Evolutionary conservation across 73 alveolate species (phyloP).

Genomic region (Diophrys appendiculata): DNA sequence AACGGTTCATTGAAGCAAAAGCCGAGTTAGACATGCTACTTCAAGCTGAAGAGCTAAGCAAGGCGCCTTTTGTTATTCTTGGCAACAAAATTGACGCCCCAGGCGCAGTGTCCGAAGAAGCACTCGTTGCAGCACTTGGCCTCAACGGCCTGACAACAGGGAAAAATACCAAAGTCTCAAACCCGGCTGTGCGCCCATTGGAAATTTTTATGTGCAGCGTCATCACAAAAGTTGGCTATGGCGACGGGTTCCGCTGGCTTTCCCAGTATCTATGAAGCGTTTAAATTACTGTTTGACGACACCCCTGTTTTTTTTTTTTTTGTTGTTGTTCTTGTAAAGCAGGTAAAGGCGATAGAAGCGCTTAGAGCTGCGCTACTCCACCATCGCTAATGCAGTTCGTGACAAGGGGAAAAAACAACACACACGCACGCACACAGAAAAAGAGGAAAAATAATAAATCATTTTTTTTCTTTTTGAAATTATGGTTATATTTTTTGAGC

Average conservation of each 20-base stretch:
- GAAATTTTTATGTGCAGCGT: slow-evolving; percentile 99
- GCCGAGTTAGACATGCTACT: slow-evolving; percentile 80
- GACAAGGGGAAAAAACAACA: too few relatives aligned
- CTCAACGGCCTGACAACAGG: slow-evolving; percentile 77
- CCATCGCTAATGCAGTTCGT: too few relatives aligned
- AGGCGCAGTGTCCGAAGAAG: slow-evolving; percentile 97
- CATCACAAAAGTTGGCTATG: slow-evolving; percentile 91
- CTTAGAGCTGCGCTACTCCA: too few relatives aligned
- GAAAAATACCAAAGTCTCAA: slow-evolving; percentile 60
- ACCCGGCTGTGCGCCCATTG: slow-evolving; percentile 94
- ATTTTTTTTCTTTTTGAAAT: too few relatives aligned
- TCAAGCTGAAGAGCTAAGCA: slow-evolving; percentile 77
- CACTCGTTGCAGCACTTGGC: slow-evolving; percentile 90
- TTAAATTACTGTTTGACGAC: too few relatives aligned
- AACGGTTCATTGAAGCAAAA: slow-evolving; percentile 92
- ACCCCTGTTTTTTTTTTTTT: too few relatives aligned
- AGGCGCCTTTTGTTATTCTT: slow-evolving; percentile 94
- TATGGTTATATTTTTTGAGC: too few relatives aligned
- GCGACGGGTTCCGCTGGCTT: slow-evolving; percentile 96
- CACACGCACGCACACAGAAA: too few relatives aligned
- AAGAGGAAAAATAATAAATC: too few relatives aligned
- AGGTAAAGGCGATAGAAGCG: too few relatives aligned
- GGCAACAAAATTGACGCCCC: slow-evolving; percentile 98
- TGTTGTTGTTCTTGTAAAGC: too few relatives aligned
- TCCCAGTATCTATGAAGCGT: too few relatives aligned